Conservation (phyloP, 2,329 filamentous ascomycete genomes). For the Phyllosticta paracitricarpa region DNA sequence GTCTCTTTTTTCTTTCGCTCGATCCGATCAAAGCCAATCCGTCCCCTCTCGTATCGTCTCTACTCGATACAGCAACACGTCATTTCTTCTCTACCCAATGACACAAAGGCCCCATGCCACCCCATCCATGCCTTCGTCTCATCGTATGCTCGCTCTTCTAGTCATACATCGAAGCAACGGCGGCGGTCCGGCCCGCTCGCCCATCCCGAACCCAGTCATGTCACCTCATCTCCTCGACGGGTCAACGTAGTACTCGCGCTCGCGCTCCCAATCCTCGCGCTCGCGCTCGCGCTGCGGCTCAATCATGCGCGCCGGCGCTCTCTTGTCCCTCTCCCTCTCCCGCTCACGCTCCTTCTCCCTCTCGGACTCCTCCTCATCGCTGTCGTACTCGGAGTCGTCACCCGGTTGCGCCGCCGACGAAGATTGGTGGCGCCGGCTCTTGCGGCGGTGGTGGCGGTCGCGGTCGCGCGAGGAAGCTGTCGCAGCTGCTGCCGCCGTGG, state of each 20-base stretch:
- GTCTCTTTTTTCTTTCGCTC: too few species aligned
- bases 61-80: too few species aligned
- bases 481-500: background rate
- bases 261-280: background rate
- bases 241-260: conserved; percentile 2
- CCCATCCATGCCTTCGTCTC: too few species aligned
- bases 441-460: background rate
- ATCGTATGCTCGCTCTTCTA: too few species aligned
- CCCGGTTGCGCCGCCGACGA: background rate
- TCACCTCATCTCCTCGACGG: conserved; percentile 4
- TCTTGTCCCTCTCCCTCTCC: background rate
- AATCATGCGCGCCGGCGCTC: conserved; percentile 1
- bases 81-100: too few species aligned
- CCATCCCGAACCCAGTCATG: too few species aligned
- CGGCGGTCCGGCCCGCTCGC: too few species aligned
- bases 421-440: background rate
- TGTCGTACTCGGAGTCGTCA: conserved; percentile 1
- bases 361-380: background rate
- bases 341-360: background rate
- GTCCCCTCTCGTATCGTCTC: too few species aligned
- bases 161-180: background rate
- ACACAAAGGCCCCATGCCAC: too few species aligned
- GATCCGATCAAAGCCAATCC: too few species aligned
- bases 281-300: background rate
- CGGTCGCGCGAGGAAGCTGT: background rate